Percentiles rank a stretch among this genome's conserved stretches.
Evolutionary conservation across 2,329 filamentous ascomycete species (phyloP).

Genomic region (Nothopassalora personata): DNA sequence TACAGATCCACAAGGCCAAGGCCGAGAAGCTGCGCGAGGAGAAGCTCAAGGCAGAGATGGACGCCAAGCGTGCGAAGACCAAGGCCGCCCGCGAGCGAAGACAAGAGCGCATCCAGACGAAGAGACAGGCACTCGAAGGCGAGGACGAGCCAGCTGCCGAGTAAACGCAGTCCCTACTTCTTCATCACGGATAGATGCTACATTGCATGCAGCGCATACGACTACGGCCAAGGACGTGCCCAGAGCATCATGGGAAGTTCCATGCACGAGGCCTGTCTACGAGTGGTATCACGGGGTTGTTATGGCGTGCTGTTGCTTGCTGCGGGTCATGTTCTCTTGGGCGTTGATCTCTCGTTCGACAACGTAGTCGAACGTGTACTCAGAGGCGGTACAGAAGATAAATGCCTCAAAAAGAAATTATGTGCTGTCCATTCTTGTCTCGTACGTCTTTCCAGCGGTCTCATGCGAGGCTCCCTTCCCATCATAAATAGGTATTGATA

Average conservation of each 20-base stretch:
- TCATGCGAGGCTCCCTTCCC: background rate
- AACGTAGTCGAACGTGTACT: conserved; percentile 19
- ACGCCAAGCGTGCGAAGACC: conserved; percentile 99
- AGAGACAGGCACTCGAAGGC: conserved; percentile 79
- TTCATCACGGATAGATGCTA: conserved; percentile 13
- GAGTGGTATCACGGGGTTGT: conserved; percentile 21
- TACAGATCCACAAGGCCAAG: conserved; percentile 99
- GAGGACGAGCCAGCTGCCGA: conserved; percentile 46
- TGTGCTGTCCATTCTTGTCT: background rate
- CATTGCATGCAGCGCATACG: conserved; percentile 17
- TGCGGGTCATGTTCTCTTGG: conserved; percentile 18
- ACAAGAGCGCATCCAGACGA: conserved; percentile 82
- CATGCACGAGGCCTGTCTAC: conserved; percentile 21
- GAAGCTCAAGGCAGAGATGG: conserved; percentile 98
- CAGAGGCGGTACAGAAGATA: conserved; percentile 19
- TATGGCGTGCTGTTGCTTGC: conserved; percentile 24
- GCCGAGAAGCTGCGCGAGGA: conserved; percentile 97
- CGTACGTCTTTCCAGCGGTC: background rate
- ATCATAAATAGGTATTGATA: background rate
- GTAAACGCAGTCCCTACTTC: conserved; percentile 13
- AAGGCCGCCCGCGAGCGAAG: conserved; percentile 99
- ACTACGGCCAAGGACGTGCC: conserved; percentile 21
- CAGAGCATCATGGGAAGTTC: conserved; percentile 7
- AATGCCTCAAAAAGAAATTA: conserved; percentile 17
- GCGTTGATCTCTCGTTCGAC: conserved; percentile 15